Conservation (phyloP, 2,329 filamentous ascomycete species). For the Microsporum canis region DNA sequence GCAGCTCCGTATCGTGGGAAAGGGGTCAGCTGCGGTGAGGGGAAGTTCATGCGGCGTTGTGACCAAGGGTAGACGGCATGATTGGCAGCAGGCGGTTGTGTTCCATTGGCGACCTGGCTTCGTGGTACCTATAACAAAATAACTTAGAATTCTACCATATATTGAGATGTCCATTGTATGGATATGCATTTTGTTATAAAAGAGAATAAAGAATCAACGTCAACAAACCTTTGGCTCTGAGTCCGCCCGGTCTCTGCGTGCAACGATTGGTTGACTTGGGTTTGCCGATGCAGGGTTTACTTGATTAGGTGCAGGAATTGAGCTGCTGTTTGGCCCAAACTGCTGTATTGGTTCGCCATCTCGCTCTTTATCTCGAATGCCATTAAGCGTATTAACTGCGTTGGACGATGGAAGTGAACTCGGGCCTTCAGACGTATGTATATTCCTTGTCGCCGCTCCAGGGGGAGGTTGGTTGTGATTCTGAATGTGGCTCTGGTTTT, state of each 20-base stretch:
- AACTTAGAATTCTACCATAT: not conserved
- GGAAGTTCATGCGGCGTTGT: slow-evolving; percentile 75
- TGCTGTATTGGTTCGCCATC: slow-evolving; percentile 30
- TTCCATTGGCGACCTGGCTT: slow-evolving; percentile 43
- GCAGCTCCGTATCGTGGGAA: slow-evolving; percentile 96
- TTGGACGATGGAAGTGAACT: slow-evolving; percentile 32
- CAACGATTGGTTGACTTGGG: slow-evolving; percentile 52
- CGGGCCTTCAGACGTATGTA: slow-evolving; percentile 45
- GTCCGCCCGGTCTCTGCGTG: slow-evolving; percentile 46
- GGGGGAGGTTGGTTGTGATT: not conserved
- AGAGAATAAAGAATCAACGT: not conserved
- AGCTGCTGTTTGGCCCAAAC: slow-evolving; percentile 60
- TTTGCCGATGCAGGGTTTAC: slow-evolving; percentile 54
- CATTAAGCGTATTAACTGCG: slow-evolving; percentile 32
- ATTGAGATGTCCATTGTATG: no score
- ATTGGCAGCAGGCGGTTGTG: slow-evolving; percentile 40
- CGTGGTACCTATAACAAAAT: slow-evolving; percentile 19
- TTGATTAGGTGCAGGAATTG: slow-evolving; percentile 48
- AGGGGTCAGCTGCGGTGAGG: slow-evolving; percentile 67
- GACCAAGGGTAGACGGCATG: slow-evolving; percentile 92
- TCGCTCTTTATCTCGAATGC: slow-evolving; percentile 27
- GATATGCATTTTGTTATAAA: no score
- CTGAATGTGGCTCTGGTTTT: not conserved
- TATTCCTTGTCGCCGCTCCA: slow-evolving; percentile 31
- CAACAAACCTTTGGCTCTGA: slow-evolving; percentile 44